Evolutionary conservation across 2,329 filamentous ascomycete genomes (phyloP).

Genomic region (Rutstroemia sp.): DNA sequence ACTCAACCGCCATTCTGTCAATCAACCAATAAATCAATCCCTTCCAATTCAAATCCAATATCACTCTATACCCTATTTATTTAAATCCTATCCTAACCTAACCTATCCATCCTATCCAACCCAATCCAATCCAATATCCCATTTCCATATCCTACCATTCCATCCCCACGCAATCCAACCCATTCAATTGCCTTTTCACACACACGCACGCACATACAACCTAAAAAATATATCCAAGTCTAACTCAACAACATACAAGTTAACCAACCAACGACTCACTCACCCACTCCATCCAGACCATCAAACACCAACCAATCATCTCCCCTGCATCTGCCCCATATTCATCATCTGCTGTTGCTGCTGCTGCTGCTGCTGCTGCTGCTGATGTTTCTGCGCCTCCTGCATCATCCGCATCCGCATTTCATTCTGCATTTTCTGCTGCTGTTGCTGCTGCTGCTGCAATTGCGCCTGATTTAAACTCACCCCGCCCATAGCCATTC

Average conservation of each 20-base stretch:
- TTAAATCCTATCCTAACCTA: too few relatives aligned
- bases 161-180: too few relatives aligned
- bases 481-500: conserved; percentile 4
- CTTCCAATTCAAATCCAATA: not conserved
- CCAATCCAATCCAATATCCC: not conserved
- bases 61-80: not conserved
- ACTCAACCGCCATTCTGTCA: not conserved
- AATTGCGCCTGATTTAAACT: conserved; percentile 10
- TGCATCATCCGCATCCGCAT: conserved; percentile 21
- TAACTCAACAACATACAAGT: not conserved
- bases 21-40: not conserved
- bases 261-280: not conserved
- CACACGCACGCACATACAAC: too few relatives aligned
- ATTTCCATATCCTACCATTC: not conserved
- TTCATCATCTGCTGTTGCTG: conserved; percentile 17
- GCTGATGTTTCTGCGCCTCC: conserved; percentile 17
- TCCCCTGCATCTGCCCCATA: conserved; percentile 8
- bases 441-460: conserved; percentile 16
- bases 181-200: too few relatives aligned
- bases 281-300: too few relatives aligned
- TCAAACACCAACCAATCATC: not conserved
- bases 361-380: conserved; percentile 19
- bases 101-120: not conserved
- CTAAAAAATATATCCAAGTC: too few relatives aligned
- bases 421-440: conserved; percentile 25